Evolutionary conservation across 371 early-diverging fungal genomes (phyloP).

Genomic region (Apophysomyces variabilis): DNA sequence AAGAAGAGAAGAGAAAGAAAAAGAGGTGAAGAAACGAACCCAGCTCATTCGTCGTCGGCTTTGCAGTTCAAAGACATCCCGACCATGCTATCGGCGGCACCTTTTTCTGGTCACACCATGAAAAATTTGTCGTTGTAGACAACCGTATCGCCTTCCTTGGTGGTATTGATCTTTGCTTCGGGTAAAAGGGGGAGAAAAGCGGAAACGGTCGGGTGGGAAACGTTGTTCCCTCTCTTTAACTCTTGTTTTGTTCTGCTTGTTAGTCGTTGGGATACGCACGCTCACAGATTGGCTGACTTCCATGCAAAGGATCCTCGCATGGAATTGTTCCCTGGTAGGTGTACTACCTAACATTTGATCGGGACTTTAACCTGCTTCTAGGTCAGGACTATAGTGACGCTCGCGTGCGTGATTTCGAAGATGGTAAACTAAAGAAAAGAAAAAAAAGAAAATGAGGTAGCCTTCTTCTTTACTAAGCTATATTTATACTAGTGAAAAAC

Average conservation of each 20-base stretch:
- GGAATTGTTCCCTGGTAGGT: conserved; percentile 48
- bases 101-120: conserved; percentile 84
- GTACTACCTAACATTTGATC: conserved; percentile 23
- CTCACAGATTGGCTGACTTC: conserved; percentile 81
- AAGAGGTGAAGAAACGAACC: conserved; percentile 18
- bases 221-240: too few relatives aligned
- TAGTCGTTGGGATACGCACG: conserved; percentile 86
- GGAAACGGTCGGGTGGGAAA: too few relatives aligned
- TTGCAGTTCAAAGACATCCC: conserved; percentile 81
- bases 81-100: conserved; percentile 77
- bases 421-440: conserved; percentile 49
- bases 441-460: not conserved
- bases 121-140: conserved; percentile 81
- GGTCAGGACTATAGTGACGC: conserved; percentile 95
- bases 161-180: conserved; percentile 93
- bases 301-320: conserved; percentile 30
- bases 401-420: conserved; percentile 85
- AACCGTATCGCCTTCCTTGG: conserved; percentile 88
- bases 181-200: conserved; percentile 31
- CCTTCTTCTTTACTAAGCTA: not conserved
- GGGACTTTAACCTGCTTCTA: conserved; percentile 16
- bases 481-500: conserved; percentile 52
- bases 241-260: conserved; percentile 7
- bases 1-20: conserved; percentile 15
- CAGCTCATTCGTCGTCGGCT: conserved; percentile 26